Percentiles rank a stretch among this genome's conserved stretches.
Conservation (phyloP, 768 basidiomycete genomes). For the Suillus americanus region DNA sequence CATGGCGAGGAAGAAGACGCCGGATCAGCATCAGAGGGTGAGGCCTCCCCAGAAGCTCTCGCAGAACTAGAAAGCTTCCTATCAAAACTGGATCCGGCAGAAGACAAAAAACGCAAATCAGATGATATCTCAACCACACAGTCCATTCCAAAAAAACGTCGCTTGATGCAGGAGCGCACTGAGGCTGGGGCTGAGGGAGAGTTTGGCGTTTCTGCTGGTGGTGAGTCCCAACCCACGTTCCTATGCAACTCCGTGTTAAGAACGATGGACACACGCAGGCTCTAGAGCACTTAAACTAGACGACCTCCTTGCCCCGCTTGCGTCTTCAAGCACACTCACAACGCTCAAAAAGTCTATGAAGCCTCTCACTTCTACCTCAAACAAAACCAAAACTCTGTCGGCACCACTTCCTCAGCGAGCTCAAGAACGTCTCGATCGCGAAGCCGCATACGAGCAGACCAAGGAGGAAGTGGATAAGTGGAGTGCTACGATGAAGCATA, state of each 20-base stretch:
- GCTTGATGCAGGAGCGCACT: slow-evolving; percentile 65
- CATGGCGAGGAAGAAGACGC: slow-evolving; percentile 37
- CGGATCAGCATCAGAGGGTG: slow-evolving; percentile 46
- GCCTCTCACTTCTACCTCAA: slow-evolving; percentile 51
- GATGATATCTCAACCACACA: slow-evolving; percentile 18
- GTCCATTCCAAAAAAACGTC: slow-evolving; percentile 48
- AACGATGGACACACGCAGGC: slow-evolving; percentile 32
- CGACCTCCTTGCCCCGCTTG: slow-evolving; percentile 75
- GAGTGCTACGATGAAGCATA: slow-evolving; percentile 87
- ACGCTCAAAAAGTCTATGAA: slow-evolving; percentile 73
- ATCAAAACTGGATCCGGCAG: slow-evolving; percentile 54
- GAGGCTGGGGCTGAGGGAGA: slow-evolving; percentile 82
- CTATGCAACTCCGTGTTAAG: background rate
- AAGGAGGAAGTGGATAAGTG: slow-evolving; percentile 93
- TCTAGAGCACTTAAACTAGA: slow-evolving; percentile 58
- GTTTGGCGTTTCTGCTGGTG: slow-evolving; percentile 62
- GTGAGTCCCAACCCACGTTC: slow-evolving; percentile 2
- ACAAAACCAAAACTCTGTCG: slow-evolving; percentile 61
- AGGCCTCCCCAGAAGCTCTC: slow-evolving; percentile 56
- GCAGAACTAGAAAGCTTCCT: slow-evolving; percentile 74
- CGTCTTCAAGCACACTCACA: slow-evolving; percentile 55
- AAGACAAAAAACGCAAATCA: slow-evolving; percentile 57
- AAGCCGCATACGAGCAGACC: slow-evolving; percentile 93
- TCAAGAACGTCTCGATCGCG: slow-evolving; percentile 87
- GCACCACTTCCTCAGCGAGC: slow-evolving; percentile 85